A percentile compares a stretch with the other conserved stretches of the same genome.
Evolutionary conservation across 805 yeast species (phyloP).

Genomic region (Torulaspora indica): DNA sequence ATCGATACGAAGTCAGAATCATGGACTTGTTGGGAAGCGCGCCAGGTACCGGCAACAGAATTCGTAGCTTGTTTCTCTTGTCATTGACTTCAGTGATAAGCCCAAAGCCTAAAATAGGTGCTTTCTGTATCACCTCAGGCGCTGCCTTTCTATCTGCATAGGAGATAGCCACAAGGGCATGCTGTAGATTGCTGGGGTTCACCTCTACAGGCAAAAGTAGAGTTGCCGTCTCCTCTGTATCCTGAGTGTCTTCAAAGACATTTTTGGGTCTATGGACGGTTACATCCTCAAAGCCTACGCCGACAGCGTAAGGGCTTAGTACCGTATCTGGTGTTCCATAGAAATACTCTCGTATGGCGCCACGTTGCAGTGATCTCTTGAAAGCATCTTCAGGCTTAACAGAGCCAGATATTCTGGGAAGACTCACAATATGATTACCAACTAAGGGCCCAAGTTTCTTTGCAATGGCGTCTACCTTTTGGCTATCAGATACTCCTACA

Average conservation of each 20-base stretch:
- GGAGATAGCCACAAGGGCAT: constrained; percentile 65
- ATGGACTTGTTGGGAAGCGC: constrained; percentile 70
- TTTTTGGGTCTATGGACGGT: constrained; percentile 54
- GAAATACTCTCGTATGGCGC: constrained; percentile 78
- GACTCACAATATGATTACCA: constrained; percentile 42
- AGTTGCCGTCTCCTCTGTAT: constrained; percentile 18
- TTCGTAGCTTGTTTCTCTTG: constrained; percentile 56
- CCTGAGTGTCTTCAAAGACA: constrained; percentile 27
- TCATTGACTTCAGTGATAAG: constrained; percentile 71
- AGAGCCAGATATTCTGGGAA: constrained; percentile 71
- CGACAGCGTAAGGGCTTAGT: constrained; percentile 81
- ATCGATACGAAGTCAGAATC: constrained; percentile 72
- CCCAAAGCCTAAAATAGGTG: constrained; percentile 74
- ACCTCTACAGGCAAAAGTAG: constrained; percentile 41
- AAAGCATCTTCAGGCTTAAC: constrained; percentile 68
- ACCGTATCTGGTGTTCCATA: constrained; percentile 67
- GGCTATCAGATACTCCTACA: constrained; percentile 16
- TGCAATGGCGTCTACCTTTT: constrained; percentile 17
- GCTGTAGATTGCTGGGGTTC: constrained; percentile 55
- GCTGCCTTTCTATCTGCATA: constrained; percentile 47
- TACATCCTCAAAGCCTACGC: constrained; percentile 59
- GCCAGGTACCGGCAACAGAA: constrained; percentile 86
- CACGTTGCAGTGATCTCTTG: constrained; percentile 66
- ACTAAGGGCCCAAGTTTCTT: constrained; percentile 9
- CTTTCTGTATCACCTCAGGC: constrained; percentile 44